These are phyloP conservation scores for Trametes elegans DNA, from an alignment of 768 basidiomycete genomes.

Conservation along the genomic window DNA sequence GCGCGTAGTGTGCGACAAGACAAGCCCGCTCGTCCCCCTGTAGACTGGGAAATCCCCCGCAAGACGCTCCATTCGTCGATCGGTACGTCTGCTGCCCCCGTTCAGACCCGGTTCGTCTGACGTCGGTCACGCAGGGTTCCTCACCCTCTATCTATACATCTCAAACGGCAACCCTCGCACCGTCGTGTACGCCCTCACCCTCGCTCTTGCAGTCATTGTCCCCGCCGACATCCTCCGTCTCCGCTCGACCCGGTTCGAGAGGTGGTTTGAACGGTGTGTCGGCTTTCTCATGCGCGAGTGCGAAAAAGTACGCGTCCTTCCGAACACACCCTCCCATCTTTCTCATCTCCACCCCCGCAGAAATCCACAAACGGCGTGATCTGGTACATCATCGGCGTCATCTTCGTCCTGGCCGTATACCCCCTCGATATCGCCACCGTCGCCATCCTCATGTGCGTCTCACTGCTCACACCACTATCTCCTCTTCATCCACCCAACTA, in stretches of 20 bases:
- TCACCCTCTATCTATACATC: slow-evolving; percentile 58
- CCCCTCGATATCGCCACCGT: slow-evolving; percentile 90
- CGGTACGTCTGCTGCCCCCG: slow-evolving; percentile 46
- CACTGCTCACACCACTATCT: background rate
- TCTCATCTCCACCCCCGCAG: slow-evolving; percentile 32
- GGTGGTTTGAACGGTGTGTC: slow-evolving; percentile 64
- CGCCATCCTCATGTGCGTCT: slow-evolving; percentile 79
- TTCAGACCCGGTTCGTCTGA: background rate
- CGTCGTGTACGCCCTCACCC: slow-evolving; percentile 62
- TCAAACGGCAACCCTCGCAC: slow-evolving; percentile 45
- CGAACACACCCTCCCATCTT: background rate
- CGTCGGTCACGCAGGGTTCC: slow-evolving; percentile 47
- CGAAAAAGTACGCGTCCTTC: slow-evolving; percentile 56
- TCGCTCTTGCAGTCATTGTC: slow-evolving; percentile 63
- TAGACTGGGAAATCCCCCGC: slow-evolving; percentile 90
- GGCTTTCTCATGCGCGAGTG: slow-evolving; percentile 90
- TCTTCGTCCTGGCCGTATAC: slow-evolving; percentile 69
- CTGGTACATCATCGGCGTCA: slow-evolving; percentile 89
- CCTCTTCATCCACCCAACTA: slow-evolving; percentile 1
- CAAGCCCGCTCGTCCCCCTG: slow-evolving; percentile 4
- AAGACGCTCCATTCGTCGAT: slow-evolving; percentile 88
- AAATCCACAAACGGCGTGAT: slow-evolving; percentile 80
- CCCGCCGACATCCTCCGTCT: slow-evolving; percentile 79
- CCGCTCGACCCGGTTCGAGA: slow-evolving; percentile 58
- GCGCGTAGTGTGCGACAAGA: background rate